Evolutionary conservation across 805 yeast genomes (phyloP), one percentile per base, ranked within the genome.

Genomic region (Yarrowia yakushimensis): DNA sequence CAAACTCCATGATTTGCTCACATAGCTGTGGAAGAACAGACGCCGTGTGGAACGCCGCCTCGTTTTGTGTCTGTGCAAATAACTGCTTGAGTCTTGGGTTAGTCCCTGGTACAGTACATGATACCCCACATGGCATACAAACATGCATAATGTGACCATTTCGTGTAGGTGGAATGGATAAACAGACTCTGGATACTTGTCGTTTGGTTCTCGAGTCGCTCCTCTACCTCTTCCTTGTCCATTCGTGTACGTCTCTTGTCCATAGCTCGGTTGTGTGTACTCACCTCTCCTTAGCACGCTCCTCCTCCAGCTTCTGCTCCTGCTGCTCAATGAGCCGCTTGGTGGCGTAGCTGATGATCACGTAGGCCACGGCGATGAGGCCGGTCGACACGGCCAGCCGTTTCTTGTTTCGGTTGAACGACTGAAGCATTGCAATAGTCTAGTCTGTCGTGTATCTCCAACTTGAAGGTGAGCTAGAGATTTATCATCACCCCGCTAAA

Each of bases 41-140:
- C 70, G 88, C 78, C 55, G 92, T 83, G 0, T 97, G 93, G 76
- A 84, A 85, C 60, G 87, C 80, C 46, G 97, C 89, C 73, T 93
- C 98, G 67, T 86, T 85, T 70, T 92, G 97, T 10, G 97, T 93
- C 76, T 91, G 97, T 57, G 87, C 85, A 69, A 91, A 93, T 64
- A 97, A 77, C 67, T 93, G 80, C 67, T 85, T 85, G 64, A 92
- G 87, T 63, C 61, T n/a, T 55, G 46, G 11, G 59, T 52, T 41
- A 55, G 48, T 27, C 3, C n/a, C 7, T 10, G 13, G 6, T 20
- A 13, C 37, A 15, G 5, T 20, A 15, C 25, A 13, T 13, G 34
- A 9, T 27, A 54, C 36, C 39, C 46, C 60, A 36, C 60, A 54
- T 36, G 37, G 13, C 20, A 9, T 23, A 18, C 17, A 18, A 34